Evolutionary conservation across 2,329 filamentous ascomycete species (phyloP).

Genomic region (Cytospora leucostoma): DNA sequence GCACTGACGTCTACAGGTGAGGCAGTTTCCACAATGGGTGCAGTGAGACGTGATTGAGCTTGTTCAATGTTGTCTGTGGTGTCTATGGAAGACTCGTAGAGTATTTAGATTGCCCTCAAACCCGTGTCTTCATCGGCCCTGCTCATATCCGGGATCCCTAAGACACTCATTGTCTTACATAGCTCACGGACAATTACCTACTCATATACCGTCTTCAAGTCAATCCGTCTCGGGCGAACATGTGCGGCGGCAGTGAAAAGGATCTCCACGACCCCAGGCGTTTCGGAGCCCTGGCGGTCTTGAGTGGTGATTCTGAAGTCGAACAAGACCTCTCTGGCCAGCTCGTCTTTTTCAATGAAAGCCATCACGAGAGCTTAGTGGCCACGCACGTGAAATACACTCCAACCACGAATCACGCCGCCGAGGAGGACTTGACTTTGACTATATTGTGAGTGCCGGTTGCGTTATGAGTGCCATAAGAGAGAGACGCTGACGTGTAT

Average conservation of each 20-base stretch:
- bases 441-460: constrained; percentile 21
- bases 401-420: neutral
- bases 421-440: constrained; percentile 7
- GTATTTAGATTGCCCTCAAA: neutral
- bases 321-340: constrained; percentile 18
- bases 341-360: constrained; percentile 20
- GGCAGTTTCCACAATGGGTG: constrained; percentile 11
- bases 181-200: neutral
- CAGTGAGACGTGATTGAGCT: neutral
- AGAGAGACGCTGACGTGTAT: neutral
- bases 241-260: constrained; percentile 22
- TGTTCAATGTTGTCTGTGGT: neutral
- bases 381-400: constrained; percentile 24
- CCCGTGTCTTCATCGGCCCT: neutral
- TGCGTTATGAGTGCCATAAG: neutral
- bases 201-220: neutral
- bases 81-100: neutral
- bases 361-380: constrained; percentile 18
- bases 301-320: constrained; percentile 7
- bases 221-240: neutral
- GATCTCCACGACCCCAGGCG: constrained; percentile 20
- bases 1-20: constrained; percentile 12
- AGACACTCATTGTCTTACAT: neutral
- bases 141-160: neutral
- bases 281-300: constrained; percentile 23